Base-by-base conservation (phyloP, 352 stramenopile genomes). In the Sclerospora graminicola region DNA sequence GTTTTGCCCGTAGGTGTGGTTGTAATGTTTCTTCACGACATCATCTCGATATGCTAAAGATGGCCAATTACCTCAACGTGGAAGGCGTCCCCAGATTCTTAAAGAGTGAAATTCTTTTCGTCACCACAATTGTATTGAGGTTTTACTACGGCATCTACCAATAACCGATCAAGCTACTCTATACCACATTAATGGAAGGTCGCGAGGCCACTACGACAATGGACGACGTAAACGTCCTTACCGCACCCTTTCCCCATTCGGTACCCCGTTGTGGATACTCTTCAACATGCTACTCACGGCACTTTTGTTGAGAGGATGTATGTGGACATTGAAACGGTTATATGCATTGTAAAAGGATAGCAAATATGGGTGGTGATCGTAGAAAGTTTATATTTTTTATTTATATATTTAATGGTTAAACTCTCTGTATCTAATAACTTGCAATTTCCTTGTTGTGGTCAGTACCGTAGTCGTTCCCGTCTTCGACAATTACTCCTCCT, bases 61-160 rank as follows among this genome's bases (percentile, higher is more conserved):
- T 95, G 79, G 58, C 54, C 56, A 95, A 95, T 60, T 91, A 93
- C 70, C 70, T 93, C 47, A 89, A 92, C 41, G 51, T 93, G 33
- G 82, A 93, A 52, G 81, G 77, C 37, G 46, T 70, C 20, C 58
- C 58, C 13, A 79, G 78, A 11, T 44, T 82, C 20, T 93, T 92
- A 39, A 52, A 65, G 38, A 79, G 58, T 48, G 82, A 94, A 41
- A 63, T 88, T 20, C 37, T 80, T 11, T 92, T 90, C 45, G 63
- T 81, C 14, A 55, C 62, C 13, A 63, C 79, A 13, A 42, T 92
- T 14, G 26, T 64, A 19, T 50, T 77, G 31, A 93, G 83, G 83
- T 59, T 84, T 41, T 92, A 92, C 65, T 83, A 88, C 53, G 77
- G 83, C 29, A 76, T 93, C 58, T 95, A 84, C 61, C 57, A 86